These are phyloP conservation scores for Chlorella ohadii DNA, from an alignment of 139 green algal species.

Conservation along the genomic window DNA sequence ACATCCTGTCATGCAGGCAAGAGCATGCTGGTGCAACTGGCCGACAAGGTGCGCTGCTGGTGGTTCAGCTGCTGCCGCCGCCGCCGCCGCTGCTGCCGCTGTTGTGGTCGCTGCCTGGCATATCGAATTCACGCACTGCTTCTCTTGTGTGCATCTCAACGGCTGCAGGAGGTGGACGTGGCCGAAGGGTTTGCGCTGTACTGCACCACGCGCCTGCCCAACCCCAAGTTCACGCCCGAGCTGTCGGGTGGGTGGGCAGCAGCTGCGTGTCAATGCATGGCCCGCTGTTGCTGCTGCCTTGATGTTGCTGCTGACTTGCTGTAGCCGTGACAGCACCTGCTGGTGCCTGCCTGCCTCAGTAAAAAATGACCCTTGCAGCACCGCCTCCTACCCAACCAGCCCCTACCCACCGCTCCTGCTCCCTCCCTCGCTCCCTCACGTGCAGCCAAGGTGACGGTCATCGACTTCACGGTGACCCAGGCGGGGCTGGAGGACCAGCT, in stretches of 20 bases:
- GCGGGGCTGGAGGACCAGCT: conserved; percentile 96
- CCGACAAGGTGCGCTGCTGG: conserved; percentile 68
- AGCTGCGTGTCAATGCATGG: too few species aligned
- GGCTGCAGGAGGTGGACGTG: conserved; percentile 91
- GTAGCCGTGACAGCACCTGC: too few species aligned
- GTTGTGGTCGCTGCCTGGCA: too few species aligned
- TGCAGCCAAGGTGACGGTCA: conserved; percentile 78
- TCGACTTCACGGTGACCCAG: conserved; percentile 97
- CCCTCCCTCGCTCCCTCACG: too few species aligned
- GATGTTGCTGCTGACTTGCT: too few species aligned
- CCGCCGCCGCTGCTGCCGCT: too few species aligned
- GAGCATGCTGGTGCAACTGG: conserved; percentile 68
- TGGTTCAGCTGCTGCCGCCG: too few species aligned
- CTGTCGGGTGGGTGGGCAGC: conserved; percentile 72
- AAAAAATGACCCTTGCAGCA: too few species aligned
- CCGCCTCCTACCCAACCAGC: background rate
- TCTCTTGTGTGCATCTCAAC: too few species aligned
- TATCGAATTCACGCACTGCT: too few species aligned
- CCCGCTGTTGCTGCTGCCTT: too few species aligned
- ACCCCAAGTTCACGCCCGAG: conserved; percentile 94
- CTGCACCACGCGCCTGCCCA: conserved; percentile 91
- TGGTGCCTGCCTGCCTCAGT: too few species aligned
- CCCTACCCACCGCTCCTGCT: background rate
- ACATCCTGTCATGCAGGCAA: conserved; percentile 39
- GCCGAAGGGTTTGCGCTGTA: conserved; percentile 88